Percentiles rank a stretch among this genome's conserved stretches.
Conservation (phyloP, 116 monocot genomes). For the Iris pallida region DNA sequence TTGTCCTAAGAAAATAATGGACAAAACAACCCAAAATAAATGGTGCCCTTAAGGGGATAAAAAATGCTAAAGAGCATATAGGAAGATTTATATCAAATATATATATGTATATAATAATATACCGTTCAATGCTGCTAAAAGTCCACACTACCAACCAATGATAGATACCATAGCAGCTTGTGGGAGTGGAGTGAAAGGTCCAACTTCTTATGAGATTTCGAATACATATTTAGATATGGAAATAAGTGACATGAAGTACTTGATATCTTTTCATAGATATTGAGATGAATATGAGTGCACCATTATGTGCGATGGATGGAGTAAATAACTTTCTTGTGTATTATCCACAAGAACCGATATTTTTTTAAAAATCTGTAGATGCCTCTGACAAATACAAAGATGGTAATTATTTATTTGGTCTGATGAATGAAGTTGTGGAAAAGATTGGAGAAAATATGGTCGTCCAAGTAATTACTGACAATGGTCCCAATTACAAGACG, state of each 20-base stretch:
- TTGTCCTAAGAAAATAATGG: background rate
- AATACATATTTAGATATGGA: background rate
- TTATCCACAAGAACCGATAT: background rate
- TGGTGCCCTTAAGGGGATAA: background rate
- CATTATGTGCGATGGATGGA: background rate
- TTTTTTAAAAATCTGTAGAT: background rate
- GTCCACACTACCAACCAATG: no score
- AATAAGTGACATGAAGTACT: background rate
- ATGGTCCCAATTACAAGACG: background rate
- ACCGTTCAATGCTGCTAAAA: background rate
- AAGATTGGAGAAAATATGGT: background rate
- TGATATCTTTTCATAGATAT: background rate
- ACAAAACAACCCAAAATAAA: background rate
- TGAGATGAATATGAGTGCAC: background rate
- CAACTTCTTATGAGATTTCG: background rate
- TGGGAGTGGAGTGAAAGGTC: background rate
- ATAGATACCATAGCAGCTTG: background rate
- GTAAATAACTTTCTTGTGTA: background rate
- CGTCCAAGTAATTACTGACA: background rate
- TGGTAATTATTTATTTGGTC: background rate
- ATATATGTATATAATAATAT: background rate
- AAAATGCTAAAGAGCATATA: background rate
- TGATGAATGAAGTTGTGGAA: background rate
- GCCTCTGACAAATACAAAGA: background rate
- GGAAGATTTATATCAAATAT: background rate